These are phyloP conservation scores for Onygenales sp. DNA, from an alignment of 2,329 filamentous ascomycete species.

Conservation along the genomic window DNA sequence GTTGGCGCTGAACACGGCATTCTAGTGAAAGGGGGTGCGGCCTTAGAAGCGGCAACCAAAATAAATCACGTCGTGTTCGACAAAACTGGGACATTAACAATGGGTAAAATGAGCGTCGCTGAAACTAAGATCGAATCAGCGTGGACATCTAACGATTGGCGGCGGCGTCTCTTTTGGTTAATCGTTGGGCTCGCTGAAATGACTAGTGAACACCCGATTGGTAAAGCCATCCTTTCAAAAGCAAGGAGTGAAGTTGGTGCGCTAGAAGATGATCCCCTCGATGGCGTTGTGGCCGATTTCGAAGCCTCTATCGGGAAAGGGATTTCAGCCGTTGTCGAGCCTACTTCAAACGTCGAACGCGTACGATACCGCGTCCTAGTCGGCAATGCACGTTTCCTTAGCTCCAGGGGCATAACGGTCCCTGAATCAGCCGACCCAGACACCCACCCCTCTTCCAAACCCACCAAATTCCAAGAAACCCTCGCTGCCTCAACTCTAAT, in stretches of 20 bases:
- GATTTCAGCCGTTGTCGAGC: conserved; percentile 72
- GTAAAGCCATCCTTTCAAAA: conserved; percentile 69
- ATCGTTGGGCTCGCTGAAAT: conserved; percentile 90
- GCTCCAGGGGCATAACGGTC: conserved; percentile 54
- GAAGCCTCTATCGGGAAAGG: conserved; percentile 74
- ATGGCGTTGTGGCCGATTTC: conserved; percentile 80
- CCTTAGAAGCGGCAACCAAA: conserved; percentile 65
- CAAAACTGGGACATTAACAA: conserved; percentile 77
- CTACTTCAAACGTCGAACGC: conserved; percentile 56
- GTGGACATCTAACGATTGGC: conserved; percentile 62
- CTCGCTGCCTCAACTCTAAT: conserved; percentile 57
- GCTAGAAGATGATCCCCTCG: conserved; percentile 61
- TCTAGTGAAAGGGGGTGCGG: conserved; percentile 91
- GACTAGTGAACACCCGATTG: conserved; percentile 91
- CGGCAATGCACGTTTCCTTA: conserved; percentile 71
- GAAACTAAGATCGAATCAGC: conserved; percentile 54
- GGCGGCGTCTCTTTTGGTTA: conserved; percentile 82
- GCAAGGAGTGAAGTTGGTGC: conserved; percentile 69
- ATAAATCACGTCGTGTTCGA: conserved; percentile 63
- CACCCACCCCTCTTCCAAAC: conserved; percentile 17
- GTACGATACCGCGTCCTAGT: conserved; percentile 69
- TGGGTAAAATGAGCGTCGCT: conserved; percentile 91
- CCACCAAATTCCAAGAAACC: conserved; percentile 7
- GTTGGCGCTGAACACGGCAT: conserved; percentile 93
- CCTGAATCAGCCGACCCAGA: conserved; percentile 31